Evolutionary conservation across 345 rosid genomes (phyloP).

Genomic region (Gossypium mustelinum): DNA sequence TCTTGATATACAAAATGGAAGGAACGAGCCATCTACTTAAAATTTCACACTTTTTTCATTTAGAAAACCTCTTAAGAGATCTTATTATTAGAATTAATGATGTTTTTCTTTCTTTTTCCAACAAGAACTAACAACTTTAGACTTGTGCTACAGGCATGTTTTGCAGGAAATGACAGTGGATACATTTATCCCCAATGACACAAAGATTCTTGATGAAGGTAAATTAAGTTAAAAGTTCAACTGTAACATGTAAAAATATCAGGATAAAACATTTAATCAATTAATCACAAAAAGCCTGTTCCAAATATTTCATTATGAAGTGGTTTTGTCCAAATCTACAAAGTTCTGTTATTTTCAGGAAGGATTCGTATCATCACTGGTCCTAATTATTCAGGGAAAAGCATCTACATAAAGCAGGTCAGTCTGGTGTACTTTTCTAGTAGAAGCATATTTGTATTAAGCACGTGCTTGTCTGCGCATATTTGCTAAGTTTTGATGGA

Average conservation of each 20-base stretch:
- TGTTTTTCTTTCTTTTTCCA: not conserved
- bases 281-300: conserved; percentile 1
- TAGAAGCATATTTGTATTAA: not conserved
- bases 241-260: conserved; percentile 12
- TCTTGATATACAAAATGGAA: conserved; percentile 83
- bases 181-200: conserved; percentile 93
- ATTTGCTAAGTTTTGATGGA: not conserved
- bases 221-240: conserved; percentile 18
- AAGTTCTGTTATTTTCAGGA: conserved; percentile 37
- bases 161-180: conserved; percentile 98
- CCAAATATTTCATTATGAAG: not conserved
- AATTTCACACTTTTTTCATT: not conserved
- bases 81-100: not conserved
- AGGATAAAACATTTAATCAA: not conserved
- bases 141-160: conserved; percentile 60
- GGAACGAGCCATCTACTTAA: conserved; percentile 36
- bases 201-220: conserved; percentile 64
- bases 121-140: not conserved
- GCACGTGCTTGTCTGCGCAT: not conserved
- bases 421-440: conserved; percentile 13
- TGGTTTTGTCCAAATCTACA: conserved; percentile 7
- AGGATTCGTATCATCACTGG: conserved; percentile 84
- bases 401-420: conserved; percentile 94
- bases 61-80: not conserved
- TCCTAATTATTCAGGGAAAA: conserved; percentile 97